Evolutionary conservation across 164 flowering plant genomes (phyloP), one percentile per base, ranked within the genome.

Genomic region (Kingdonia uniflora): DNA sequence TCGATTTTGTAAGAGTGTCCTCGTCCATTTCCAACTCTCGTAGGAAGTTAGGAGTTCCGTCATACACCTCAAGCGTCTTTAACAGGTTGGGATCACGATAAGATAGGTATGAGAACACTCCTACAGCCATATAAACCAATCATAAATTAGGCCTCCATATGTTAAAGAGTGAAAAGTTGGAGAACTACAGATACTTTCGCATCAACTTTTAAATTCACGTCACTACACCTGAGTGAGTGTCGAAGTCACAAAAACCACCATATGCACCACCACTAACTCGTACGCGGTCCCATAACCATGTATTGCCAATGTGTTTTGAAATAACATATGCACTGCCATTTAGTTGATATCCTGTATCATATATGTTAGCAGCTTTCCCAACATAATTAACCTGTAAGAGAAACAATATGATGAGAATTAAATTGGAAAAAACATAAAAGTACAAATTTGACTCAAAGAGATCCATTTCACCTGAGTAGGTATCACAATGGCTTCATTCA

Each of bases 231-330:
- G 99, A 94, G 46, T 94, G 97, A 44, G 88, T 69, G 68, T 94
- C 97, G 48, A 94, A 94, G 51, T 87, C 87, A 60, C 99, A 94
- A 57, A 89, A 94, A 38, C 97, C 99, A 47, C 99, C 99, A 76
- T 94, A 94, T 38, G 99, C 99, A 51, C 99, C 99, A 66, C 97
- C 99, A 65, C 97, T 84, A 52, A 94, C 99, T 26, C 99, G 75
- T 15, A 94, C 96, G 60, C 92, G 97, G 58, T 94, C 99, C 98
- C 99, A 94, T 62, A 94, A 67, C 99, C 99, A 94, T 58, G 97
- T 85, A 64, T 89, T 89, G 52, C 96, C 75, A 23, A 94, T 80
- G 71, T 84, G 61, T 69, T 80, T 94, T 2, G 99, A 92, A 58
- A 94, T 89, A 29, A 94, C 99, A 79, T 89, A 83, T 14, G 99